Evolutionary conservation across 306 rosid species (phyloP).

Genomic region (Trifolium repens): DNA sequence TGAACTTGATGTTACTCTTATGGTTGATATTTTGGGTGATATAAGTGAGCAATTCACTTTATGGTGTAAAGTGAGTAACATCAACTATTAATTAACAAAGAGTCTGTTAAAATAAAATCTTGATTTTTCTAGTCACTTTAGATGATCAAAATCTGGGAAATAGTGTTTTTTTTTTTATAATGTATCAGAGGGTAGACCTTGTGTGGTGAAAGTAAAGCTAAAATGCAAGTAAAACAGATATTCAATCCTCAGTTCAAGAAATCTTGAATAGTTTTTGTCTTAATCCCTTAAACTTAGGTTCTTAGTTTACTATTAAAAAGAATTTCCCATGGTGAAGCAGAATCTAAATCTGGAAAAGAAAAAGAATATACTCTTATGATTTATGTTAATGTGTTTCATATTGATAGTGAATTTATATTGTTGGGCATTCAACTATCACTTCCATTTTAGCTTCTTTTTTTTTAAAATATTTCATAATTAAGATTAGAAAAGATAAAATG

Average conservation of each 20-base stretch:
- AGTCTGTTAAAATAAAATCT: too few species aligned
- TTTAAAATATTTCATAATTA: background rate
- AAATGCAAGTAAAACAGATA: background rate
- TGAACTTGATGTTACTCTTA: slow-evolving; percentile 6
- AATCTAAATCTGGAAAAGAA: background rate
- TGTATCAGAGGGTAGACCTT: background rate
- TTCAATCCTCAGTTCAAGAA: background rate
- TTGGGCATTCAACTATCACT: slow-evolving; percentile 12
- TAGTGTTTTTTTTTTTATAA: too few species aligned
- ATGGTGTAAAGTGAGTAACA: too few species aligned
- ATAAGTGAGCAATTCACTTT: background rate
- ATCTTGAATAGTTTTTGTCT: background rate
- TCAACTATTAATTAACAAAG: too few species aligned
- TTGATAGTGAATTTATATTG: slow-evolving; percentile 5
- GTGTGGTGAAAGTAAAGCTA: background rate
- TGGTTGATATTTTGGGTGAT: slow-evolving; percentile 11
- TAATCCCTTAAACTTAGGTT: background rate
- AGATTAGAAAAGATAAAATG: background rate
- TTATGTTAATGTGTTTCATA: background rate
- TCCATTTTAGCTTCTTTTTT: slow-evolving; percentile 3
- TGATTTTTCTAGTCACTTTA: too few species aligned
- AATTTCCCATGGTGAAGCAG: background rate
- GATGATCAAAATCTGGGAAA: too few species aligned
- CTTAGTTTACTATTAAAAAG: background rate
- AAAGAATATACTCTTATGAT: slow-evolving; percentile 2